phyloP scores from a whole-genome alignment of 1,284 basidiomycete species.

The Polyporus tsugae region DNA sequence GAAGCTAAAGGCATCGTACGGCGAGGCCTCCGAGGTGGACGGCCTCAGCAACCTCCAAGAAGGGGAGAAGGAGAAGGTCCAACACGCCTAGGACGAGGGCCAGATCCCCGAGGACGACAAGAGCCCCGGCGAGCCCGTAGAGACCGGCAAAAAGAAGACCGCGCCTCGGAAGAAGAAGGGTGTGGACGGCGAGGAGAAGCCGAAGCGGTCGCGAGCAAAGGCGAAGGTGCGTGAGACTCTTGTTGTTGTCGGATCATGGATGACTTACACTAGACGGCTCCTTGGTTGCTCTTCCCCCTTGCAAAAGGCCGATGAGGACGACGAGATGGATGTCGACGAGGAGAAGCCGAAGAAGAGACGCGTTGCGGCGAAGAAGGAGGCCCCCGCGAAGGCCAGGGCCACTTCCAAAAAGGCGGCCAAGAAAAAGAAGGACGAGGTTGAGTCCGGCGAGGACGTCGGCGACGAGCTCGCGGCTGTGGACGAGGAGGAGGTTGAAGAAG shows the following conservation, averaged over 20 bases:
- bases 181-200: constrained; percentile 47
- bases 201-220: constrained; percentile 45
- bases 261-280: neutral
- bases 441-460: constrained; percentile 47
- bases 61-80: constrained; percentile 72
- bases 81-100: constrained; percentile 75
- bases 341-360: constrained; percentile 48
- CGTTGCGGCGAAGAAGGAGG: constrained; percentile 39
- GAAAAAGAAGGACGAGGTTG: constrained; percentile 44
- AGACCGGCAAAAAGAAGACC: constrained; percentile 42
- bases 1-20: constrained; percentile 73
- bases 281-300: neutral
- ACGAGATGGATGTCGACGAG: constrained; percentile 46
- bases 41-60: constrained; percentile 71
- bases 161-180: constrained; percentile 46
- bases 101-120: constrained; percentile 82
- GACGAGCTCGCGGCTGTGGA: constrained; percentile 45
- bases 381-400: constrained; percentile 42
- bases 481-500: constrained; percentile 44
- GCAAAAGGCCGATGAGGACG: constrained; percentile 37
- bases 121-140: constrained; percentile 41
- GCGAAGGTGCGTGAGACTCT: constrained; percentile 42
- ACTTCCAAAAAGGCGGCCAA: constrained; percentile 45
- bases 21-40: constrained; percentile 67
- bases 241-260: constrained; percentile 1